These are phyloP conservation scores for Acanthamoeba polyphaga DNA, from an alignment of 208 protist genomes.

Conservation along the genomic window DNA sequence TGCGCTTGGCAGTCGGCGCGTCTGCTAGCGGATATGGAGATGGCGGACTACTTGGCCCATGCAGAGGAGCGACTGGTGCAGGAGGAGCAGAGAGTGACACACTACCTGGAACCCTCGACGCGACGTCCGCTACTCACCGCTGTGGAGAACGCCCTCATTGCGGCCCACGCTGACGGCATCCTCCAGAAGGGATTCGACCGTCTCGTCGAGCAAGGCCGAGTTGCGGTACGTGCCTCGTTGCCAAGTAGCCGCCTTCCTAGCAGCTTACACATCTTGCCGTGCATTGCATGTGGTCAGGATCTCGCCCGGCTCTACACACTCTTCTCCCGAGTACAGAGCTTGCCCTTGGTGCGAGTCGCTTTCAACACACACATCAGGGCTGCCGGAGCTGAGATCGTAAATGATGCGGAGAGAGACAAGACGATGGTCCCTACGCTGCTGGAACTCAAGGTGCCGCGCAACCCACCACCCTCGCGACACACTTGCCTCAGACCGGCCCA, in stretches of 20 bases:
- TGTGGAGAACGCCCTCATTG: conserved; percentile 82
- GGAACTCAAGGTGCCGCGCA: conserved; percentile 87
- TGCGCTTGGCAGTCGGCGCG: neutral
- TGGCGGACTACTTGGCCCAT: conserved; percentile 84
- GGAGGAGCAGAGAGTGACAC: conserved; percentile 81
- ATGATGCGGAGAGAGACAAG: conserved; percentile 84
- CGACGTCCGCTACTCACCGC: conserved; percentile 72
- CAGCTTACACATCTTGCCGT: neutral
- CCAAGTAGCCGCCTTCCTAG: neutral
- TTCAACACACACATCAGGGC: conserved; percentile 82
- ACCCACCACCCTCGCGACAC: neutral
- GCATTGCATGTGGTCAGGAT: conserved; percentile 74
- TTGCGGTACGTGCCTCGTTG: neutral
- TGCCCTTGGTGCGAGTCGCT: conserved; percentile 68
- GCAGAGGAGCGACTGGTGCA: conserved; percentile 79
- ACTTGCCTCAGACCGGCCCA: no score
- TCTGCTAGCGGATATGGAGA: conserved; percentile 33
- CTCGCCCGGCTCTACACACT: conserved; percentile 80
- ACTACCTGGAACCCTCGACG: conserved; percentile 85
- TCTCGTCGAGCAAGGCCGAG: conserved; percentile 28
- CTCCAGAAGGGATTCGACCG: conserved; percentile 73
- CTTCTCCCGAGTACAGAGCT: conserved; percentile 71
- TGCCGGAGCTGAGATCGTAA: conserved; percentile 79
- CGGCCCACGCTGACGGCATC: conserved; percentile 77
- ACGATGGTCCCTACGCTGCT: conserved; percentile 92